Conservation (phyloP, 345 rosid genomes). For the Rubroshorea leprosula region DNA sequence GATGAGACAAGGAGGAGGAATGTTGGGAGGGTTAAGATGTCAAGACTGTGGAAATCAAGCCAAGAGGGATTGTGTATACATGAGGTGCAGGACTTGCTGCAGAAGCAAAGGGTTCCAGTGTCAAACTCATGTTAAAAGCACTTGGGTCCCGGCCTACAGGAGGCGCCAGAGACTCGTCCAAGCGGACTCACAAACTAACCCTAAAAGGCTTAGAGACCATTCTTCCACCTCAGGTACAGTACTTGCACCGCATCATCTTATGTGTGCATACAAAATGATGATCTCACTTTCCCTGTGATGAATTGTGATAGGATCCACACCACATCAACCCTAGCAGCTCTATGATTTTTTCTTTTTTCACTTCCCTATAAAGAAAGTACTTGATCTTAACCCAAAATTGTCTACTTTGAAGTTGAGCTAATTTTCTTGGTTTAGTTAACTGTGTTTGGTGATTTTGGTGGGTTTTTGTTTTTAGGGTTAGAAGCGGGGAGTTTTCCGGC, state of each 20-base stretch:
- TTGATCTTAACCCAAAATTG: no score
- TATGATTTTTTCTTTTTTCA: no score
- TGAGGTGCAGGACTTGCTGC: constrained; percentile 65
- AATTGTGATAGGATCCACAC: no score
- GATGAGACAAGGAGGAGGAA: constrained; percentile 14
- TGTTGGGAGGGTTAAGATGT: constrained; percentile 36
- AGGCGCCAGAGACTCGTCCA: constrained; percentile 22
- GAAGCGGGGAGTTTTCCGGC: constrained; percentile 48
- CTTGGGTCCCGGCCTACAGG: constrained; percentile 60
- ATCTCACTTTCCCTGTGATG: no score
- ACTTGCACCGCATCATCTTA: no score
- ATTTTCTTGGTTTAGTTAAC: not conserved
- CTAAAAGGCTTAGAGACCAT: constrained; percentile 28
- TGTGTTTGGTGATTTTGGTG: not conserved
- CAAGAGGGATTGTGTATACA: constrained; percentile 48
- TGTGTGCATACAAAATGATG: no score
- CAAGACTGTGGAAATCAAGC: constrained; percentile 75
- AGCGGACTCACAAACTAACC: constrained; percentile 7
- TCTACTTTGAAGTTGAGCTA: no score
- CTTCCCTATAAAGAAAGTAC: no score
- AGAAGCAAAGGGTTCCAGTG: constrained; percentile 50
- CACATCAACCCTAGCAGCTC: no score
- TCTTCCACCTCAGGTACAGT: constrained; percentile 12
- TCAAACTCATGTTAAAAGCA: constrained; percentile 59
- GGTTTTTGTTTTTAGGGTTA: constrained; percentile 38